phyloP scores from a whole-genome alignment of 2,329 filamentous ascomycete genomes.

The Plenodomus lindquistii region DNA sequence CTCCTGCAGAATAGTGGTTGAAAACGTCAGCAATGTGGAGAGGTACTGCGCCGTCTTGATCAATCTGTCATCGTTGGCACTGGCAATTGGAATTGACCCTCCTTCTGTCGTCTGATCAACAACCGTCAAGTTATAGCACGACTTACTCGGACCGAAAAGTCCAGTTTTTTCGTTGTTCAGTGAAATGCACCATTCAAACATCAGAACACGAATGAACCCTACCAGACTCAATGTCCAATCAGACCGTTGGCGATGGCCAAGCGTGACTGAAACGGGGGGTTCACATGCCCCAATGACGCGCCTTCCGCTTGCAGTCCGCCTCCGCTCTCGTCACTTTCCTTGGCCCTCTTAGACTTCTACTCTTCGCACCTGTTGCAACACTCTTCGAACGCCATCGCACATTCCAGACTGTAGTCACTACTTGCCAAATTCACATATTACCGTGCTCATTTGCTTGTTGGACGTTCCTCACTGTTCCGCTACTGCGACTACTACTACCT shows the following conservation, averaged over 20 bases:
- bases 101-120: too few relatives aligned
- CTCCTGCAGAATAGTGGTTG: too few relatives aligned
- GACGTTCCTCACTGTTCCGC: not conserved
- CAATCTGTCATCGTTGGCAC: too few relatives aligned
- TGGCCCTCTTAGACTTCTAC: constrained; percentile 6
- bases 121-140: too few relatives aligned
- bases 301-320: constrained; percentile 12
- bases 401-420: not conserved
- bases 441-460: not conserved
- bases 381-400: not conserved
- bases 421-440: not conserved
- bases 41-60: too few relatives aligned
- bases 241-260: not conserved
- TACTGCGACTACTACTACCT: not conserved
- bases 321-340: constrained; percentile 2
- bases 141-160: too few relatives aligned
- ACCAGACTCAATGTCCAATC: not conserved
- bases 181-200: not conserved
- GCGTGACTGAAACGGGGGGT: not conserved
- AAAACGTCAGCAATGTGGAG: too few relatives aligned
- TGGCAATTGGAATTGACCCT: too few relatives aligned
- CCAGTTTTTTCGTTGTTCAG: too few relatives aligned
- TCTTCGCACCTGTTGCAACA: constrained; percentile 2
- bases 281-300: constrained; percentile 8
- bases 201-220: not conserved